phyloP scores from a whole-genome alignment of 345 rosid species.

The Rhodamnia argentea region DNA sequence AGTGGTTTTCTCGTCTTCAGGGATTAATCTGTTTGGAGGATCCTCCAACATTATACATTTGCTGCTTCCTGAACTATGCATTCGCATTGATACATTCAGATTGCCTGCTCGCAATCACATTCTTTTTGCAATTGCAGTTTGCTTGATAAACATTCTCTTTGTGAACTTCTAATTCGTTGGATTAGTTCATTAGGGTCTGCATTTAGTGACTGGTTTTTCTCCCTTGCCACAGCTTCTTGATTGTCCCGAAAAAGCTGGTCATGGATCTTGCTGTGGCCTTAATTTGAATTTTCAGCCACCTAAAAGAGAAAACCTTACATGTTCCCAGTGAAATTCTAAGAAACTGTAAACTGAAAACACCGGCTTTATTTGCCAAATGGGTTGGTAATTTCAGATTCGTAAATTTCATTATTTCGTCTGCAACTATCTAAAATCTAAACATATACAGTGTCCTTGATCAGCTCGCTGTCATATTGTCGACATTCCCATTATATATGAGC shows the following conservation, averaged over 20 bases:
- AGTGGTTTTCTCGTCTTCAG: not conserved
- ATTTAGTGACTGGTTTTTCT: not conserved
- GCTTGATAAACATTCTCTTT: no score
- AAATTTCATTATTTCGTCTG: not conserved
- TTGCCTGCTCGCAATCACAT: not conserved
- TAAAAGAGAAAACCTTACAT: not conserved
- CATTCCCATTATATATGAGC: not conserved
- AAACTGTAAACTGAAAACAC: not conserved
- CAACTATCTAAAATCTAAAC: not conserved
- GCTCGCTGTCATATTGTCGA: not conserved
- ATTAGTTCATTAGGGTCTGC: not conserved
- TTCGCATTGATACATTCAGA: not conserved
- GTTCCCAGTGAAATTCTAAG: not conserved
- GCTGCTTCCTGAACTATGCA: not conserved
- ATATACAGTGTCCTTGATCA: not conserved
- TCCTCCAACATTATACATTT: not conserved
- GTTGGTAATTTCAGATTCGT: not conserved
- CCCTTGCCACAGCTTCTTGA: not conserved
- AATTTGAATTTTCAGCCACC: not conserved
- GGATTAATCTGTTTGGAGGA: not conserved
- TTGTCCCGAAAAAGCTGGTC: not conserved
- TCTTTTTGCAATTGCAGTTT: not conserved
- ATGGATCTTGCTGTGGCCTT: not conserved
- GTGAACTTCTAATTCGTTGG: no score
- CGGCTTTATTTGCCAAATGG: not conserved